These are phyloP conservation scores for Gracilaria gracilis DNA, from an alignment of 23 red algal species.

Conservation along the genomic window DNA sequence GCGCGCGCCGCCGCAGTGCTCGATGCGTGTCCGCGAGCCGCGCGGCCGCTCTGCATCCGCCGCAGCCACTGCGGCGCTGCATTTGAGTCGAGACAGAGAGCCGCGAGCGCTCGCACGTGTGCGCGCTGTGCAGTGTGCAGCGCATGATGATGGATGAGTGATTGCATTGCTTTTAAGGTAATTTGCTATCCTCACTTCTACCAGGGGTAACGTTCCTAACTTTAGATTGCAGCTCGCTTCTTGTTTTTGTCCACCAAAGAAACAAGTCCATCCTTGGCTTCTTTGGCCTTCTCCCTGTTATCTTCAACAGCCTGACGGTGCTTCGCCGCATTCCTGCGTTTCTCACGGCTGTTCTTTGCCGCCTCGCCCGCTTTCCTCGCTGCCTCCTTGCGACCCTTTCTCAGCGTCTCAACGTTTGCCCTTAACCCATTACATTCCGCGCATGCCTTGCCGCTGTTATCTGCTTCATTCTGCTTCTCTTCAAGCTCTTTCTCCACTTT, in stretches of 20 bases:
- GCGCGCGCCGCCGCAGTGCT: too few relatives aligned
- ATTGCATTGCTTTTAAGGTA: too few relatives aligned
- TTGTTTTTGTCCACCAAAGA: background rate
- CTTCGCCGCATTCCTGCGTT: constrained; percentile 2
- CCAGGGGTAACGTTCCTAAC: too few relatives aligned
- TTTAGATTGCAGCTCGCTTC: background rate
- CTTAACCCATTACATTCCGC: background rate
- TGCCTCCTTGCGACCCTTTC: background rate
- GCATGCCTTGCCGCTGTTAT: background rate
- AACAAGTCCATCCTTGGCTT: background rate
- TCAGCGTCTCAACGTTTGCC: background rate
- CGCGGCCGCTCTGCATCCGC: too few relatives aligned
- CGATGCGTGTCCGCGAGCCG: too few relatives aligned
- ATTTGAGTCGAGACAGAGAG: too few relatives aligned
- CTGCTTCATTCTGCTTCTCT: background rate
- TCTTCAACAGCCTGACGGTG: background rate
- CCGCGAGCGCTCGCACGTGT: too few relatives aligned
- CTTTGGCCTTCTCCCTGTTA: background rate
- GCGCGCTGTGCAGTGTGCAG: too few relatives aligned
- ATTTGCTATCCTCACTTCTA: too few relatives aligned
- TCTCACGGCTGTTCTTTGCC: background rate
- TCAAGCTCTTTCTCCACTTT: background rate
- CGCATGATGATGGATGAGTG: too few relatives aligned
- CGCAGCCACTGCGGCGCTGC: too few relatives aligned
- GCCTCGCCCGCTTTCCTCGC: background rate